A percentile compares a stretch with the other conserved stretches of the same genome.
phyloP scores from a whole-genome alignment of 2,329 filamentous ascomycete species.

The Thielaviopsis populi region DNA sequence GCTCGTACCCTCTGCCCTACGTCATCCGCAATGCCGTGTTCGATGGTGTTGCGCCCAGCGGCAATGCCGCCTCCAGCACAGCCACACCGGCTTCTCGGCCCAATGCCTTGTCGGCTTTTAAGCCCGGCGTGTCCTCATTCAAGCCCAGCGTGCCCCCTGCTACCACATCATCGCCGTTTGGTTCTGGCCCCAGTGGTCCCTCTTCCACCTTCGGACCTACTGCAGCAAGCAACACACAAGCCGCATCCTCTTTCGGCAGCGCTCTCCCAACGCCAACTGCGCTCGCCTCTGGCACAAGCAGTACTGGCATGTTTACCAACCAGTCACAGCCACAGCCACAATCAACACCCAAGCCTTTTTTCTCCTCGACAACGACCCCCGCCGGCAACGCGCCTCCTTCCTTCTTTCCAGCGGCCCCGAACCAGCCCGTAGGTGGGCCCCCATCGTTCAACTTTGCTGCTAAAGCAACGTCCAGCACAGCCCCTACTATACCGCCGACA shows the following conservation, averaged over 20 bases:
- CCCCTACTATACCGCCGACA: neutral
- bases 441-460: neutral
- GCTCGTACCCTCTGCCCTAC: slow-evolving; percentile 34
- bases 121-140: neutral
- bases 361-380: neutral
- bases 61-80: neutral
- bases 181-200: neutral
- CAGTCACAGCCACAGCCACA: neutral
- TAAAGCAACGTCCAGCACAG: neutral
- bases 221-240: neutral
- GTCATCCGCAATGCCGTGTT: slow-evolving; percentile 42
- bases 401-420: neutral
- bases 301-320: neutral
- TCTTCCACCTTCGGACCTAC: neutral
- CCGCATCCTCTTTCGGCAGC: neutral
- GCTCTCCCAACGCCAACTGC: neutral
- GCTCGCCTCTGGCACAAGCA: neutral
- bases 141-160: neutral
- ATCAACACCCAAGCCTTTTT: neutral
- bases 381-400: neutral
- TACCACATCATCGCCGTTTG: neutral
- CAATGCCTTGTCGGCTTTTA: neutral
- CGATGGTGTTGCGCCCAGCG: slow-evolving; percentile 21
- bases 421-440: neutral
- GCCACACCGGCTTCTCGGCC: neutral